Evolutionary conservation across 2,329 filamentous ascomycete species (phyloP), one percentile per base, ranked within the genome.

Genomic region (Akanthomyces lecanii): DNA sequence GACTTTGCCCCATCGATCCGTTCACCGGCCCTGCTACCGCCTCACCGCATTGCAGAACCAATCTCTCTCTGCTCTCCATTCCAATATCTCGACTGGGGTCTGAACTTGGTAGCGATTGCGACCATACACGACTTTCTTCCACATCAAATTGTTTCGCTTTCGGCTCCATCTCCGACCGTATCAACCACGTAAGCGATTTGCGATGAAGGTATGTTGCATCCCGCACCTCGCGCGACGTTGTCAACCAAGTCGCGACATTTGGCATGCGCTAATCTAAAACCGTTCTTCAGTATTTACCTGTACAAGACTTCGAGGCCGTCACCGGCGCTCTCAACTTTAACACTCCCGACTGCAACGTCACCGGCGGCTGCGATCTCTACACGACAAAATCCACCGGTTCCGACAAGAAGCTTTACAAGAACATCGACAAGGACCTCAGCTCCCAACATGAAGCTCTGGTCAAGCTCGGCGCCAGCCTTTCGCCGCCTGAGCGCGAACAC

Each of bases 401-500:
- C 66, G 95, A 99, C 75, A 97, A 97, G 84, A 98, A 98, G 74
- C 82, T 99, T 10, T 97, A 97, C 82, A 96, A 93, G 77, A 91
- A 89, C 73, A 98, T 99, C 72, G 93, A 97, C 74, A 87, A 90
- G 72, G 92, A 91, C 36, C 85, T 99, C 64, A 92, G 96, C 75
- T 90, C 90, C 44, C 92, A 97, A 75, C 92, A 98, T 82, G 90
- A 92, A 69, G 91, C 92, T 8, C 85, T 96, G 1, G 82, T 97
- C 56, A 89, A 92, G 66, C 85, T 97, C 33, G 93, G 94, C 36
- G 91, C 91, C 21, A 93, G 91, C 54, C 82, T 98, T 23, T 96
- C 94, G 25, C 91, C 93, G 33, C 91, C 92, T 1, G 87, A 92
- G 68, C 88, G 87, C 63, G 83, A 87, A 67, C 83, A 89, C 66